Base-by-base conservation (phyloP, 2,329 filamentous ascomycete genomes). In the Ophiostoma sp. region DNA sequence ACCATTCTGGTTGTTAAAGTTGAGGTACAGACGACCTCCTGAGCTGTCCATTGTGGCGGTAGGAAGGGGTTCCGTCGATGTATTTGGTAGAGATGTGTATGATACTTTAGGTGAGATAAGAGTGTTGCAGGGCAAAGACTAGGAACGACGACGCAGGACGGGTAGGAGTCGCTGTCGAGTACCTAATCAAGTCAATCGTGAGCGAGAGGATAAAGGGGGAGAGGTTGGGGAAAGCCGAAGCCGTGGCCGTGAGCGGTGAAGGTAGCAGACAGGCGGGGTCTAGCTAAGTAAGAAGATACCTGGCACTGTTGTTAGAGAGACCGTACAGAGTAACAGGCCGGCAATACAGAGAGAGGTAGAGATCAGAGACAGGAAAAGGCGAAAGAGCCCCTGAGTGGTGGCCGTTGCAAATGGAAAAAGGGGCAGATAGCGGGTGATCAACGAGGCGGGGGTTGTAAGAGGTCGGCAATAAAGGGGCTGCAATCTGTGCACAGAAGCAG, bases 11-110 rank as follows among this genome's bases (percentile, higher is more conserved):
- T 65, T 65, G 77, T 83, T 85, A 75, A 89, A 87, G 80, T 90
- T 90, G 77, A 91, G 84, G 77, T 86, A 85, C 70, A 90, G 84
- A 71, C 86, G 85, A 74, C 87, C 86, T 76, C 88, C 88, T 80
- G 83, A 82, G 75, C 80, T 79, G 76, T 84, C 83, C 84, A 87
- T 86, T 72, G 77, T 82, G 77, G 71, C 73, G 69, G 73, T 48
- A 36, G n/a, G 33, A n/a, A 23, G 68, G 20, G 65, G n/a, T 27
- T n/a, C 1, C 1, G 31, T 15, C 62, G 57, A 62, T 48, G 57
- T 62, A 33, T 33, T 17, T 15, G 11, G 57, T 31, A 62, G 57
- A 20, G 20, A 23, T 23, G 62, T n/a, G 44, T 48, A 48, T 48
- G 17, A 17, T 48, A 48, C 20, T 48, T n/a, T 48, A n/a, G 44